Evolutionary conservation across 2,329 filamentous ascomycete species (phyloP), one percentile per base, ranked within the genome.

Genomic region (Hirsutella rhossiliensis): DNA sequence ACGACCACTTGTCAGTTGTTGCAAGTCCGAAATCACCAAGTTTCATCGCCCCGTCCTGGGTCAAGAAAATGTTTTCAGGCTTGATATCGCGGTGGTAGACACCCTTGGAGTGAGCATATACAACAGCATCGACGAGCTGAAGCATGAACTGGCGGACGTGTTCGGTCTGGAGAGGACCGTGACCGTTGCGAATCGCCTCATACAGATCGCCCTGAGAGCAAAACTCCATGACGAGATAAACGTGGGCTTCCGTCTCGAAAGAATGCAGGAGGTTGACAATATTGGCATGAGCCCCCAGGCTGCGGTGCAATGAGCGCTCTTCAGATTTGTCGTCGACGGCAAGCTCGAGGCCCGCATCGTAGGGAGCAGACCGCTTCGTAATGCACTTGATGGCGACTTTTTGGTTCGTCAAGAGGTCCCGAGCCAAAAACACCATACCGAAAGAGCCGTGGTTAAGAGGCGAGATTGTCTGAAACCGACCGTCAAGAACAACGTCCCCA

Each of bases 41-140:
- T 69, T 98, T 98, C 84, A 97, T 85, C 34, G 82, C 76, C 43
- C 90, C 90, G 53, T 83, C 78, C 48, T 89, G 78, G 47, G 82
- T 85, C 50, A 98, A 74, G 63, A 98, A 97, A 64, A 98, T 95
- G 72, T 98, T 98, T 74, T 98, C 92, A 0, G 92, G 92, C 71
- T 98, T 98, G 77, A 98, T 96, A 64, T 98, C 92, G 48, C 92
- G 86, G 61, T 98, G 92, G 63, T 88, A 96, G 59, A 97, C 78
- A 51, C 87, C 89, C 63, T 89, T 89, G 50, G 77, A 75, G 64
- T 98, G 92, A 66, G 95, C 87, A 65, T 87, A 89, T 49, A 86
- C 81, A 41, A 98, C 84, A 42, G 90, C 87, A 60, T 86, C 82
- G 43, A 98, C 78, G 30, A 98, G 78, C 67, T 98, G 81, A 47